phyloP scores from a whole-genome alignment of 768 basidiomycete species.

The Pleurotus eryngii region DNA sequence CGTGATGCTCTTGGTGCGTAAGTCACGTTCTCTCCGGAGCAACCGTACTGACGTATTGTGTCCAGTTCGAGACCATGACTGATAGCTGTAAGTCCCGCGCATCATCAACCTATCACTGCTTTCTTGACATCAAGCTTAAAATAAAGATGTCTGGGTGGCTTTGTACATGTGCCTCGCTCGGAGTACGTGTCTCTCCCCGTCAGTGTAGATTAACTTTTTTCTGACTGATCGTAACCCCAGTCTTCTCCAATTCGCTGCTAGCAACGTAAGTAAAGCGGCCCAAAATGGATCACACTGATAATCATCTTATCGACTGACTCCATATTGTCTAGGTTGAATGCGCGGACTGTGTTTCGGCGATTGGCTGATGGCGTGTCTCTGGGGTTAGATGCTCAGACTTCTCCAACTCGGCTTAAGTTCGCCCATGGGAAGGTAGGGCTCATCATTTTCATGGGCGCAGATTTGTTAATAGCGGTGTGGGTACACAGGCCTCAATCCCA shows the following conservation, averaged over 20 bases:
- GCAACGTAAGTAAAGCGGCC: background rate
- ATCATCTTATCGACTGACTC: background rate
- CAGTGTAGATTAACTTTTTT: background rate
- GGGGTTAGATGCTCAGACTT: background rate
- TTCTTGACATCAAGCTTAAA: too few species aligned
- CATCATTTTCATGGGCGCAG: background rate
- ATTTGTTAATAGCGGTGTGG: background rate
- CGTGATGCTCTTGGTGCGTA: background rate
- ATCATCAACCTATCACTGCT: background rate
- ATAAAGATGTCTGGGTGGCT: slow-evolving; percentile 8
- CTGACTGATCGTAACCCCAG: background rate
- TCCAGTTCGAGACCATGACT: slow-evolving; percentile 1
- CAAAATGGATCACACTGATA: background rate
- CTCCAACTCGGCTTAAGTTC: background rate
- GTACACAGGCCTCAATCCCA: background rate
- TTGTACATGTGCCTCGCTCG: slow-evolving; percentile 4
- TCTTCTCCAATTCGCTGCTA: slow-evolving; percentile 6
- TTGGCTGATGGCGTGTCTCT: slow-evolving; percentile 1
- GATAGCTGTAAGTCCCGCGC: background rate
- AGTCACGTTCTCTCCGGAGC: too few species aligned
- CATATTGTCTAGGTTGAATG: background rate
- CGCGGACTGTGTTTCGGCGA: background rate
- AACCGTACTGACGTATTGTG: too few species aligned
- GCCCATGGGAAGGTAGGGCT: background rate
- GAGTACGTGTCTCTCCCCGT: background rate